A percentile compares a stretch with the other conserved stretches of the same genome.
Evolutionary conservation across 2,329 filamentous ascomycete species (phyloP).

Genomic region (Phymatotrichopsis omnivora): DNA sequence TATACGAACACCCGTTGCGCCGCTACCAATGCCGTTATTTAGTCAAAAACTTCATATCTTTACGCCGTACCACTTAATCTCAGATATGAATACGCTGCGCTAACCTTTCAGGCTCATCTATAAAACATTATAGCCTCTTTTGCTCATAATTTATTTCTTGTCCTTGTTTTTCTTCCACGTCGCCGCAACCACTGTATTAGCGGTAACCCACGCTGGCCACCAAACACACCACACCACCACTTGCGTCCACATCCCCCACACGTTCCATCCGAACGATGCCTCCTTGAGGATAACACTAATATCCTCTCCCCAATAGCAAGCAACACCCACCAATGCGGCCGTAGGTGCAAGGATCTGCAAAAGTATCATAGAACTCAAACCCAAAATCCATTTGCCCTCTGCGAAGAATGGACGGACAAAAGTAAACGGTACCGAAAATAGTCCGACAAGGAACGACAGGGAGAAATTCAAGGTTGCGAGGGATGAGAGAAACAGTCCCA

Average conservation of each 20-base stretch:
- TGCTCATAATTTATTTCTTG: too few relatives aligned
- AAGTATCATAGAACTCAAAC: conserved; percentile 41
- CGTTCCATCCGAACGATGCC: conserved; percentile 77
- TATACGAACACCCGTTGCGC: too few relatives aligned
- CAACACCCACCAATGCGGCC: conserved; percentile 42
- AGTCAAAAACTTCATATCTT: too few relatives aligned
- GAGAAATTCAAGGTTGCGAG: conserved; percentile 95
- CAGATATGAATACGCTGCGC: too few relatives aligned
- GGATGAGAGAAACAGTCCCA: conserved; percentile 84
- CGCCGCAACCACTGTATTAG: conserved; percentile 23
- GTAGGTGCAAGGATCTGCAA: conserved; percentile 54
- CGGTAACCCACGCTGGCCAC: conserved; percentile 84
- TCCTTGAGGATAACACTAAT: conserved; percentile 54
- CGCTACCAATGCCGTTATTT: too few relatives aligned
- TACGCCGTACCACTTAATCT: too few relatives aligned
- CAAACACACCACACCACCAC: conserved; percentile 89
- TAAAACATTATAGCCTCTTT: too few relatives aligned
- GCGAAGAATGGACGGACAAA: conserved; percentile 49
- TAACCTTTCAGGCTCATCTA: too few relatives aligned
- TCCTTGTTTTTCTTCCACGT: conserved; percentile 15
- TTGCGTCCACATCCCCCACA: conserved; percentile 81
- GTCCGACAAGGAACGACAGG: conserved; percentile 71
- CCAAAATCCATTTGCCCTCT: conserved; percentile 29
- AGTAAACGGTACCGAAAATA: conserved; percentile 67
- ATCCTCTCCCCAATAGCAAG: conserved; percentile 41